Conservation (phyloP, 768 basidiomycete species). For the Macrolepiota dolichaula region DNA sequence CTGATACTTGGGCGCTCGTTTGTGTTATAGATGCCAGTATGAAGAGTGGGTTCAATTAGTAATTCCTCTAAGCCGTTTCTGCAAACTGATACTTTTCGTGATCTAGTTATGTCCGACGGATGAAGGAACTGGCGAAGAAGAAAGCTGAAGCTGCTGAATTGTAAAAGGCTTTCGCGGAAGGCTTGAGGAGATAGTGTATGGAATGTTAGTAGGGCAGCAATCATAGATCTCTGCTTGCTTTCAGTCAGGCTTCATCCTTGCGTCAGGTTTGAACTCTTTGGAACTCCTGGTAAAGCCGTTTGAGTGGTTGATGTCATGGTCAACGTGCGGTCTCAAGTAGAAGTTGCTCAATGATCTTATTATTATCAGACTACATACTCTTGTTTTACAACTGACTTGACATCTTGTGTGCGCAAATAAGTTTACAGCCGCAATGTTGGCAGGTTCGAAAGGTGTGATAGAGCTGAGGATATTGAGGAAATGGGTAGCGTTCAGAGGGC, state of each 20-base stretch:
- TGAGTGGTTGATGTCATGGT: neutral
- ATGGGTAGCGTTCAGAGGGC: neutral
- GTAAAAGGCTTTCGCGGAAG: slow-evolving; percentile 33
- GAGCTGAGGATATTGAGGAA: neutral
- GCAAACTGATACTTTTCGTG: slow-evolving; percentile 4
- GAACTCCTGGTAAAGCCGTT: neutral
- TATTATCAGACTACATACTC: neutral
- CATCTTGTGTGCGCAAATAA: neutral
- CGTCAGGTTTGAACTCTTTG: neutral
- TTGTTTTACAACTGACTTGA: neutral
- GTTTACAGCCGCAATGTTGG: neutral
- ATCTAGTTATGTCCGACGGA: slow-evolving; percentile 77
- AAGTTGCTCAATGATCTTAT: too few species aligned
- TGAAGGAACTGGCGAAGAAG: slow-evolving; percentile 79
- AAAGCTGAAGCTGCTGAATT: slow-evolving; percentile 45
- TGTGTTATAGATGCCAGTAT: slow-evolving; percentile 75
- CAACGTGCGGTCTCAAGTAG: too few species aligned
- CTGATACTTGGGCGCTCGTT: neutral
- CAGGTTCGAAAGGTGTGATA: neutral
- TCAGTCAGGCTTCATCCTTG: neutral
- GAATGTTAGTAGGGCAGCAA: neutral
- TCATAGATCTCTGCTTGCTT: neutral
- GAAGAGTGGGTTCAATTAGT: slow-evolving; percentile 70
- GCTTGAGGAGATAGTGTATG: slow-evolving; percentile 6
- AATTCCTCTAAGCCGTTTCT: slow-evolving; percentile 4